phyloP scores from a whole-genome alignment of 345 rosid species.

The Laguncularia racemosa region DNA sequence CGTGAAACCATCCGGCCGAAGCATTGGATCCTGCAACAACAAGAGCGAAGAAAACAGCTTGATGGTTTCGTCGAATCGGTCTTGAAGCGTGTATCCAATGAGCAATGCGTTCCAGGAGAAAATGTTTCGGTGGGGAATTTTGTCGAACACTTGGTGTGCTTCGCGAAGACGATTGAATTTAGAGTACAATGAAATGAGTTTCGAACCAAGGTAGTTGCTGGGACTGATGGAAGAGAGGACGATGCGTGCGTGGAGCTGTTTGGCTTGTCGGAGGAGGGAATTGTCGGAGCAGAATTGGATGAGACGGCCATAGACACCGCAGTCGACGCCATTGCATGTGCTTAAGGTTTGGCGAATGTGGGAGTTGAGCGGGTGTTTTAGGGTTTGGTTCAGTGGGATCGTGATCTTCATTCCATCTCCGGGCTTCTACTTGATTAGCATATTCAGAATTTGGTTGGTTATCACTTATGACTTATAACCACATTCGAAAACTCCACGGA shows the following conservation, averaged over 20 bases:
- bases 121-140: constrained; percentile 37
- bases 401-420: no score
- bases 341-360: no score
- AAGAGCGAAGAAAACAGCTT: constrained; percentile 42
- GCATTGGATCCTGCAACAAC: constrained; percentile 7
- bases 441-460: no score
- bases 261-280: constrained; percentile 50
- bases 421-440: no score
- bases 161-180: constrained; percentile 24
- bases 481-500: no score
- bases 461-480: no score
- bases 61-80: constrained; percentile 37
- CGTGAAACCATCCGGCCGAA: constrained; percentile 45
- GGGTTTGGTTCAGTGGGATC: no score
- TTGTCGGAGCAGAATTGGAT: constrained; percentile 48
- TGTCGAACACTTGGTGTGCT: constrained; percentile 68
- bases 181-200: constrained; percentile 47
- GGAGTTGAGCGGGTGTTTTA: no score
- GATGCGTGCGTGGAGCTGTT: constrained; percentile 78
- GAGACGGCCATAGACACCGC: constrained; percentile 52
- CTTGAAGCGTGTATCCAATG: constrained; percentile 50
- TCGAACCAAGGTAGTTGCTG: constrained; percentile 69
- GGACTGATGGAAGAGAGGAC: constrained; percentile 37
- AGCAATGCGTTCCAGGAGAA: constrained; percentile 78
- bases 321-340: constrained; percentile 26